Percentiles rank a stretch among this genome's conserved stretches.
Evolutionary conservation across 169 alveolate species (phyloP).

Genomic region (Plasmodium falciparum): DNA sequence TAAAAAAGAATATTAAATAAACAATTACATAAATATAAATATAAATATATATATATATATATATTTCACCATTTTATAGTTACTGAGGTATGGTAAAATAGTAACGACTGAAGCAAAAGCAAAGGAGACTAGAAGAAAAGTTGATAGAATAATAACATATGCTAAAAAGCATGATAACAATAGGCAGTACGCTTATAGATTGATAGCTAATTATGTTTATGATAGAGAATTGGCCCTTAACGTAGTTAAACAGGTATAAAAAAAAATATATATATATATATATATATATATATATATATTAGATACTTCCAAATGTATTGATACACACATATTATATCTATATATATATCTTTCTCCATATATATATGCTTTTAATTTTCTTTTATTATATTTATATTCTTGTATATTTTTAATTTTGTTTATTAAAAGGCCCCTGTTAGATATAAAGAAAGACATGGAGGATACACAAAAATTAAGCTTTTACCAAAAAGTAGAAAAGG

Average conservation of each 20-base stretch:
- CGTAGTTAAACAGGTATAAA: conserved; percentile 79
- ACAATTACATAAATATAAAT: background rate
- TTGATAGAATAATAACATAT: conserved; percentile 85
- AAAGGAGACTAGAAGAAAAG: conserved; percentile 82
- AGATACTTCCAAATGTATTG: background rate
- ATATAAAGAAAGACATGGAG: conserved; percentile 85
- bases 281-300: background rate
- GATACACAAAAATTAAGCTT: conserved; percentile 82
- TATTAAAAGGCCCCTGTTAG: conserved; percentile 77
- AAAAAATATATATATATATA: background rate
- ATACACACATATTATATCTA: background rate
- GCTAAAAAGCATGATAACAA: conserved; percentile 78
- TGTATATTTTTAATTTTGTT: conserved; percentile 5
- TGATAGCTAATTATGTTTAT: conserved; percentile 82
- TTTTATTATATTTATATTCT: conserved; percentile 6
- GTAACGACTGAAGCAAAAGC: conserved; percentile 87
- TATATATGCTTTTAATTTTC: background rate
- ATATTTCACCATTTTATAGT: conserved; percentile 34
- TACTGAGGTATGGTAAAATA: conserved; percentile 85
- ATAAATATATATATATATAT: conserved; percentile 2
- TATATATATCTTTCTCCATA: background rate
- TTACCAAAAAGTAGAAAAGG: conserved; percentile 81
- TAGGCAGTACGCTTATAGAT: conserved; percentile 78
- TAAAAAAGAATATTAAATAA: background rate
- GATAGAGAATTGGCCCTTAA: conserved; percentile 83